Conservation (phyloP, 1,284 basidiomycete genomes). For the Abortiporus biennis region DNA sequence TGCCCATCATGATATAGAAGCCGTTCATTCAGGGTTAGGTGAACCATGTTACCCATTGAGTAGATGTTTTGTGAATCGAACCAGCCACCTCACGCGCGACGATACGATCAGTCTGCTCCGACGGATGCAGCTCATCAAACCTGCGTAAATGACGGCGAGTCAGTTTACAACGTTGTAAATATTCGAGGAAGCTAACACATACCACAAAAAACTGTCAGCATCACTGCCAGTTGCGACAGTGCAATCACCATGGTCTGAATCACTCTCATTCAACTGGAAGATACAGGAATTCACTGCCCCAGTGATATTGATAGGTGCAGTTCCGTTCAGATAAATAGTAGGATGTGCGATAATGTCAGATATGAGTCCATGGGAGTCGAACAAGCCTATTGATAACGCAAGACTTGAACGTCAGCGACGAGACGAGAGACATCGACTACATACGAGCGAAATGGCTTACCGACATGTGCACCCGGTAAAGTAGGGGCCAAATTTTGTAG, state of each 20-base stretch:
- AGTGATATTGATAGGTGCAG: conserved; percentile 48
- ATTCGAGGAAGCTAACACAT: conserved; percentile 13
- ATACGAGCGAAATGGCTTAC: conserved; percentile 11
- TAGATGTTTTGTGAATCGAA: conserved; percentile 3
- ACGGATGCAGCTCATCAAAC: conserved; percentile 54
- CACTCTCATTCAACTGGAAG: conserved; percentile 31
- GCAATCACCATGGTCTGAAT: too few species aligned
- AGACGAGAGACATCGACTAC: too few species aligned
- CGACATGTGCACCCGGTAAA: conserved; percentile 26
- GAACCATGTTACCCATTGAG: conserved; percentile 10
- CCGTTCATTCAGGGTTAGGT: too few species aligned
- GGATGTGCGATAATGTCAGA: conserved; percentile 46
- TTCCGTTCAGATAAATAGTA: conserved; percentile 47
- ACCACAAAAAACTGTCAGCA: conserved; percentile 51
- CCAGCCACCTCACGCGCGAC: conserved; percentile 8
- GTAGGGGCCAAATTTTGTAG: conserved; percentile 20
- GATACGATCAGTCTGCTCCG: conserved; percentile 43
- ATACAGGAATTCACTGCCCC: conserved; percentile 42
- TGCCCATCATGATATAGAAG: too few species aligned
- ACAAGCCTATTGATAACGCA: conserved; percentile 29
- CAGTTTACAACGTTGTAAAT: neutral
- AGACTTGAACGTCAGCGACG: neutral
- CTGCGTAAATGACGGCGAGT: conserved; percentile 20
- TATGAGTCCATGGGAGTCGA: conserved; percentile 50
- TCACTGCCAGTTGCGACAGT: conserved; percentile 36